These are phyloP conservation scores for Xylariaceae sp. DNA, from an alignment of 2,329 filamentous ascomycete genomes.

Conservation along the genomic window DNA sequence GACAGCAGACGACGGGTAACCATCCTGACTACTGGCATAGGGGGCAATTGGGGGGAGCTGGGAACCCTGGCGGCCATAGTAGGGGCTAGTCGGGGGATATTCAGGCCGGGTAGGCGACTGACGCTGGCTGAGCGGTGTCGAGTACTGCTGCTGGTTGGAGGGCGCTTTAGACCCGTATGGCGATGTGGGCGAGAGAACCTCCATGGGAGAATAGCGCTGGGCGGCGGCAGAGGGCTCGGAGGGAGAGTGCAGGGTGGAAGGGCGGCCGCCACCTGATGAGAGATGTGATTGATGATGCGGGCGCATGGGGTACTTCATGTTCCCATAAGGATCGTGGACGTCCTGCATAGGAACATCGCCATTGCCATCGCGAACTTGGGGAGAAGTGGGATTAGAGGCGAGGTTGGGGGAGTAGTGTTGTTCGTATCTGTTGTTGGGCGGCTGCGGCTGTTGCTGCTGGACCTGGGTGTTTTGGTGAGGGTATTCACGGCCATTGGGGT, in stretches of 20 bases:
- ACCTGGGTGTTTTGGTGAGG: slow-evolving; percentile 26
- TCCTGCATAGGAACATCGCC: slow-evolving; percentile 86
- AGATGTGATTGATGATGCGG: slow-evolving; percentile 73
- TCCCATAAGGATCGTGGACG: slow-evolving; percentile 73
- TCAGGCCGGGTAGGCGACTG: slow-evolving; percentile 75
- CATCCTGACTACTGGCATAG: slow-evolving; percentile 64
- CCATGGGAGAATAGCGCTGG: slow-evolving; percentile 95
- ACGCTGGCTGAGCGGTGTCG: slow-evolving; percentile 52
- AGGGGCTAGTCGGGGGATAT: slow-evolving; percentile 55
- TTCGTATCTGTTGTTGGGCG: slow-evolving; percentile 63
- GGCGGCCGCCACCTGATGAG: slow-evolving; percentile 43
- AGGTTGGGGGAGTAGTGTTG: slow-evolving; percentile 56
- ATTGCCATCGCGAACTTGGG: slow-evolving; percentile 65
- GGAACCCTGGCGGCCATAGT: slow-evolving; percentile 52
- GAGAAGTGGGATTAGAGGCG: slow-evolving; percentile 40
- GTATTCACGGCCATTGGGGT: slow-evolving; percentile 29
- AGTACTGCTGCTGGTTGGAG: slow-evolving; percentile 51
- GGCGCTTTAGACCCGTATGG: slow-evolving; percentile 67
- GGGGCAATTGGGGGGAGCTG: slow-evolving; percentile 72
- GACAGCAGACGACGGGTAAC: slow-evolving; percentile 69
- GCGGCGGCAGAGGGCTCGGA: slow-evolving; percentile 78
- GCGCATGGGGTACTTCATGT: slow-evolving; percentile 80
- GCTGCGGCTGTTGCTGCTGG: slow-evolving; percentile 47
- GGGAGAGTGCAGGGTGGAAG: slow-evolving; percentile 66
- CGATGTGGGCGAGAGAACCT: slow-evolving; percentile 74